phyloP scores from a whole-genome alignment of 1,284 basidiomycete genomes.

The Irpex sp. region DNA sequence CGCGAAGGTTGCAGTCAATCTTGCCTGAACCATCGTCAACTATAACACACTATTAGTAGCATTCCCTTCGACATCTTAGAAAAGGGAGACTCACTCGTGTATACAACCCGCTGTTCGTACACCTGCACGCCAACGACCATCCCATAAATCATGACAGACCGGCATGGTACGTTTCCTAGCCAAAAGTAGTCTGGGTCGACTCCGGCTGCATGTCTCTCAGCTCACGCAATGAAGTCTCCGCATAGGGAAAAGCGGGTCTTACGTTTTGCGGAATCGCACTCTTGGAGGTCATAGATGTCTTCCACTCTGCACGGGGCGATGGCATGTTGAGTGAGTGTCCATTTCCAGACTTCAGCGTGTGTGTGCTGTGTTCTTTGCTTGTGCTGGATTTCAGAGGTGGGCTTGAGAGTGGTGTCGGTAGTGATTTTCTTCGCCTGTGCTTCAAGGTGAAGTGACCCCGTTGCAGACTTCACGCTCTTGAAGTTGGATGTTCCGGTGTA shows the following conservation, averaged over 20 bases:
- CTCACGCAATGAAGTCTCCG: not conserved
- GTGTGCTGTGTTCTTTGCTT: slow-evolving; percentile 9
- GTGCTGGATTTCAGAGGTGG: slow-evolving; percentile 2
- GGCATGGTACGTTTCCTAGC: slow-evolving; percentile 67
- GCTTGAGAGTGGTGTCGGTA: not conserved
- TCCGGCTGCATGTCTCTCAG: slow-evolving; percentile 6
- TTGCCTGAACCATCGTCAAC: slow-evolving; percentile 72
- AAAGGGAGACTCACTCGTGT: slow-evolving; percentile 38
- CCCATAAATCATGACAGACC: slow-evolving; percentile 53
- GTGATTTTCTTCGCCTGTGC: not conserved
- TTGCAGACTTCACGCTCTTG: not conserved
- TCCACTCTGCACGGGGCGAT: slow-evolving; percentile 55
- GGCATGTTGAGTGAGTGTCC: slow-evolving; percentile 58
- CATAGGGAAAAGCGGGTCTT: slow-evolving; percentile 22
- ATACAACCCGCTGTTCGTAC: slow-evolving; percentile 54
- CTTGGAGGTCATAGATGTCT: slow-evolving; percentile 53
- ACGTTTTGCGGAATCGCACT: slow-evolving; percentile 26
- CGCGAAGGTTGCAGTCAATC: slow-evolving; percentile 48
- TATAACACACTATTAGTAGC: slow-evolving; percentile 20
- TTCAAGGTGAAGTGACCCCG: not conserved
- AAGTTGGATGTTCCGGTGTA: not conserved
- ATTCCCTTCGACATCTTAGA: not conserved
- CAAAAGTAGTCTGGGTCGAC: slow-evolving; percentile 51
- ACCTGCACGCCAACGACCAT: slow-evolving; percentile 56
- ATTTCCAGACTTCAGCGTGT: slow-evolving; percentile 37